These are phyloP conservation scores for Saccharomyces paradoxus DNA, from an alignment of 805 yeast genomes.

Conservation along the genomic window DNA sequence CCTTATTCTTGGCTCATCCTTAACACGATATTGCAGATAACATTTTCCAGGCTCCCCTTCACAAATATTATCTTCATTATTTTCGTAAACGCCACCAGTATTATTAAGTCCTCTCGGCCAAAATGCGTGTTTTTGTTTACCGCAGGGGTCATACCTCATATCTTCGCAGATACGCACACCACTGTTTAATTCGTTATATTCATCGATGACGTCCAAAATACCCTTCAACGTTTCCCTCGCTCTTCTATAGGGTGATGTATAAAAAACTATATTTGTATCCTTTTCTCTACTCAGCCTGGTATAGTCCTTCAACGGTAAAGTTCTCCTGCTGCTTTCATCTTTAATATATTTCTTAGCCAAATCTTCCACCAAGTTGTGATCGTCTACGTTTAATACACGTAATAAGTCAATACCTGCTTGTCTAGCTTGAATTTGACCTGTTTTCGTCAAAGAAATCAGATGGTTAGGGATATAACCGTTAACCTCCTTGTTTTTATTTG, in stretches of 20 bases:
- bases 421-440: conserved; percentile 59
- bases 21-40: conserved; percentile 43
- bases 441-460: conserved; percentile 58
- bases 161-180: conserved; percentile 16
- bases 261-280: conserved; percentile 61
- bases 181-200: conserved; percentile 23
- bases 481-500: conserved; percentile 76
- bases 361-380: conserved; percentile 11
- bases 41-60: conserved; percentile 21
- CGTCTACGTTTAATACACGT: conserved; percentile 23
- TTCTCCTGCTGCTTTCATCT: conserved; percentile 5
- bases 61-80: conserved; percentile 10
- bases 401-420: conserved; percentile 49
- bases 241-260: conserved; percentile 79
- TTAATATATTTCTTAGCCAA: conserved; percentile 16
- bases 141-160: conserved; percentile 21
- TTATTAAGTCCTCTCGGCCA: conserved; percentile 18
- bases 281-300: conserved; percentile 32
- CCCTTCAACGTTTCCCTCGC: conserved; percentile 79
- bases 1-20: conserved; percentile 86
- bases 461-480: conserved; percentile 77
- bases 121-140: conserved; percentile 22
- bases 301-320: conserved; percentile 15
- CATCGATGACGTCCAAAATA: conserved; percentile 48
- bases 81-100: conserved; percentile 25